Conservation (phyloP, 352 stramenopile genomes). For the Pythium oligandrum region DNA sequence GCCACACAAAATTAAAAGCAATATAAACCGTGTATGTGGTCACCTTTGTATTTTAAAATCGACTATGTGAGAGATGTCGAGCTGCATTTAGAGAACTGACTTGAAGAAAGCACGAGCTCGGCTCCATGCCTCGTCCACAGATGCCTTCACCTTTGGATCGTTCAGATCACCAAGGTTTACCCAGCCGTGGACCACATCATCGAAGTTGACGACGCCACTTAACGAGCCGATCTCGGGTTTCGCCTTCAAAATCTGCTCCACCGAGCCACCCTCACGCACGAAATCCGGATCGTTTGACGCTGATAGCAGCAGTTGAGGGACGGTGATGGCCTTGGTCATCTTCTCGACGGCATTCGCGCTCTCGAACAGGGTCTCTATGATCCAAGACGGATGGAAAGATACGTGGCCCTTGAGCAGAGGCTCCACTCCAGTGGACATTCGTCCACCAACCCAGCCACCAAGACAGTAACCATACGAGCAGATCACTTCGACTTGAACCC, state of each 20-base stretch:
- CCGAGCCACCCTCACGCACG: slow-evolving; percentile 25
- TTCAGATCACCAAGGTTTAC: slow-evolving; percentile 7
- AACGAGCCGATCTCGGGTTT: slow-evolving; percentile 2
- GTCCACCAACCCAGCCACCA: slow-evolving; percentile 18
- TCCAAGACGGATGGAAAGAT: slow-evolving; percentile 25
- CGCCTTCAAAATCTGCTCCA: slow-evolving; percentile 31
- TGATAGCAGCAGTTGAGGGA: slow-evolving; percentile 38
- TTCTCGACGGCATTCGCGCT: slow-evolving; percentile 29
- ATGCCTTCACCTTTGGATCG: too few species aligned
- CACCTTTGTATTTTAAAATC: too few species aligned
- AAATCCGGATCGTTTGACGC: slow-evolving; percentile 39
- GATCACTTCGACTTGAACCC: slow-evolving; percentile 12
- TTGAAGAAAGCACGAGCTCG: too few species aligned
- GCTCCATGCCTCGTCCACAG: too few species aligned
- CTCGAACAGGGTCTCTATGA: slow-evolving; percentile 26
- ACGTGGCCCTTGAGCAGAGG: slow-evolving; percentile 20
- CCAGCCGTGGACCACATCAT: slow-evolving; percentile 1
- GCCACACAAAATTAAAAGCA: too few species aligned
- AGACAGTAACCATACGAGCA: slow-evolving; percentile 18
- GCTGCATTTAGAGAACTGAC: too few species aligned
- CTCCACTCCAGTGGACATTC: background rate
- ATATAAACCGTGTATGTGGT: too few species aligned
- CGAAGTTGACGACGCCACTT: slow-evolving; percentile 5
- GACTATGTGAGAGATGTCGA: too few species aligned
- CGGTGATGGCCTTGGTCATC: slow-evolving; percentile 28